Conservation (phyloP, 306 rosid species). For the Ammopiptanthus mongolicus region DNA sequence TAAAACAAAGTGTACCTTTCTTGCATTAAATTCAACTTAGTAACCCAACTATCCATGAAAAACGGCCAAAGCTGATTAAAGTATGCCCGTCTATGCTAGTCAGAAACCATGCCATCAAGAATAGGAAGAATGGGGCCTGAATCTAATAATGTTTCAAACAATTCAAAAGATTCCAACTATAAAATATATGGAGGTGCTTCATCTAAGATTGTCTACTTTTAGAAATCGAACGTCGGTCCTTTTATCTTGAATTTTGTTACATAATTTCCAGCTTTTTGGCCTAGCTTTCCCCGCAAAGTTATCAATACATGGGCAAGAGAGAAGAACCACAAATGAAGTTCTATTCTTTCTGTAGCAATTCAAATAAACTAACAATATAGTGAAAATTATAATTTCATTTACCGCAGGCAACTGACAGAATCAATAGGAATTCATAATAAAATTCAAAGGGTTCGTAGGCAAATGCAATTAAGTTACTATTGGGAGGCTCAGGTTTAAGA, state of each 20-base stretch:
- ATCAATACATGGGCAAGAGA: not conserved
- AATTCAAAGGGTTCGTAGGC: not conserved
- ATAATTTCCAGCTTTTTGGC: not conserved
- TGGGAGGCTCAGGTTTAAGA: not conserved
- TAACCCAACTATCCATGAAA: not conserved
- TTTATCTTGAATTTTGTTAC: not conserved
- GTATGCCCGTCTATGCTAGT: not conserved
- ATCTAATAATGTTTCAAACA: not conserved
- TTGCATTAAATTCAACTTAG: not conserved
- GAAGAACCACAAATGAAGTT: not conserved
- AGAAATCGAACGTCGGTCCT: not conserved
- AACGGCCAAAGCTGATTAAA: not conserved
- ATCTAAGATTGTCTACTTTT: not conserved
- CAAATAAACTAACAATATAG: not conserved
- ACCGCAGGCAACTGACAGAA: not conserved
- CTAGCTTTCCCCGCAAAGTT: not conserved
- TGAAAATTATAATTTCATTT: slow-evolving; percentile 7
- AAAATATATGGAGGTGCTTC: not conserved
- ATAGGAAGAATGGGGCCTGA: not conserved
- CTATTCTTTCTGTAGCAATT: not conserved
- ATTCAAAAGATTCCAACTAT: not conserved
- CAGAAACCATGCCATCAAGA: not conserved
- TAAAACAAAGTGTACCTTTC: not conserved
- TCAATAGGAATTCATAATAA: not conserved
- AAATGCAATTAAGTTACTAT: not conserved